Conservation (phyloP, 306 rosid species). For the Vigna reflexopilosa region DNA sequence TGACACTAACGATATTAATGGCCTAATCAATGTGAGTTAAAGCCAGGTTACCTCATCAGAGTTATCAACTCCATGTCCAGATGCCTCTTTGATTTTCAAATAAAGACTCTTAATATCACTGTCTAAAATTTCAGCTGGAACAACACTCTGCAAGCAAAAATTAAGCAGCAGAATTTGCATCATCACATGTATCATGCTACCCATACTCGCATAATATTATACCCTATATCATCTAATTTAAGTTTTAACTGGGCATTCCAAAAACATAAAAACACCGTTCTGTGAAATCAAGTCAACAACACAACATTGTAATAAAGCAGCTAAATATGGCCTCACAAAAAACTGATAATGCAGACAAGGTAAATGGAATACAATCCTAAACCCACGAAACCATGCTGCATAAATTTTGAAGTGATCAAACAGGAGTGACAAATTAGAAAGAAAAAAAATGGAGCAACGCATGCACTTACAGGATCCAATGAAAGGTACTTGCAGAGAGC, state of each 20-base stretch:
- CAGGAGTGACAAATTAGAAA: neutral
- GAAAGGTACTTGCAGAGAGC: slow-evolving; percentile 68
- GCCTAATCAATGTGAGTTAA: slow-evolving; percentile 11
- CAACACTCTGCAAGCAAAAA: slow-evolving; percentile 62
- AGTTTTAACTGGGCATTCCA: neutral
- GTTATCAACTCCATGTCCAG: slow-evolving; percentile 48
- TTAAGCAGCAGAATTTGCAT: slow-evolving; percentile 25
- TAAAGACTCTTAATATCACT: slow-evolving; percentile 64
- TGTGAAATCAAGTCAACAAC: neutral
- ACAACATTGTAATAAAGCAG: neutral
- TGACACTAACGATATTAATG: slow-evolving; percentile 1
- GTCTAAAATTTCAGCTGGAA: slow-evolving; percentile 51
- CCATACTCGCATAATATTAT: slow-evolving; percentile 3
- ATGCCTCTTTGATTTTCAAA: slow-evolving; percentile 49
- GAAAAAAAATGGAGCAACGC: neutral
- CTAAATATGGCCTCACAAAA: neutral
- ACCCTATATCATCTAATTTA: neutral
- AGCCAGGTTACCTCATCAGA: slow-evolving; percentile 51
- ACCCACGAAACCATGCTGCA: neutral
- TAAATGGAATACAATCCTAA: slow-evolving; percentile 6
- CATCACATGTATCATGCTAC: slow-evolving; percentile 16
- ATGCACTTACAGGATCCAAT: slow-evolving; percentile 69
- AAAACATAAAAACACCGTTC: neutral
- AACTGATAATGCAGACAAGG: slow-evolving; percentile 5
- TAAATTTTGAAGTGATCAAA: neutral